phyloP scores from a whole-genome alignment of 2,329 filamentous ascomycete genomes.

The Cordyceps farinosa region DNA sequence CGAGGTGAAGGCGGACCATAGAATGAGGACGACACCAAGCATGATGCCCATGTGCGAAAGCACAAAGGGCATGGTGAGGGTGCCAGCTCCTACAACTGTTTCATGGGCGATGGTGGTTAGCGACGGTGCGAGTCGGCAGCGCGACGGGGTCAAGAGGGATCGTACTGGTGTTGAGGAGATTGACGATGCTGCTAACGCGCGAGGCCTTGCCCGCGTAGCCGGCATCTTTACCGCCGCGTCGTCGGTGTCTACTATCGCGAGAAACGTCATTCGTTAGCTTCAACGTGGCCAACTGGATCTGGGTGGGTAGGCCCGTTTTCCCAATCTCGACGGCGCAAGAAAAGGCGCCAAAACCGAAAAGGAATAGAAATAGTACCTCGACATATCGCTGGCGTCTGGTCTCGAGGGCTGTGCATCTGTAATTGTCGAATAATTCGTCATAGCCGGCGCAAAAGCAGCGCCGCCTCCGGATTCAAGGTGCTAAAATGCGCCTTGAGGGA shows the following conservation, averaged over 20 bases:
- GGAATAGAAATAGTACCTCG: conserved; percentile 36
- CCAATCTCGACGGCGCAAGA: not conserved
- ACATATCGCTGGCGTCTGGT: conserved; percentile 44
- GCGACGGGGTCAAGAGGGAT: not conserved
- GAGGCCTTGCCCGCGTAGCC: conserved; percentile 71
- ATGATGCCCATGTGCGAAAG: conserved; percentile 94
- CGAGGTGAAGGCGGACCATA: conserved; percentile 87
- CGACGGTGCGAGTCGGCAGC: not conserved
- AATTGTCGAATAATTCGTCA: conserved; percentile 55
- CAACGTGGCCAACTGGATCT: conserved; percentile 2
- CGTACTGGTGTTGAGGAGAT: conserved; percentile 92
- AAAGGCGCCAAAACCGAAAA: not conserved
- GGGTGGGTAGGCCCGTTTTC: not conserved
- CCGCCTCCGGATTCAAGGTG: conserved; percentile 19
- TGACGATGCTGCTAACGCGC: conserved; percentile 88
- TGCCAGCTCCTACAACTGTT: conserved; percentile 85
- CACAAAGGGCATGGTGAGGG: conserved; percentile 91
- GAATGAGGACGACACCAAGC: conserved; percentile 75
- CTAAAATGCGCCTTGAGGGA: conserved; percentile 17
- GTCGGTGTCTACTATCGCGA: conserved; percentile 45
- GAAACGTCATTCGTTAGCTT: conserved; percentile 17
- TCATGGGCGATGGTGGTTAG: conserved; percentile 22
- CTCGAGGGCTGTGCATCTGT: conserved; percentile 44
- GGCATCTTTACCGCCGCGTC: conserved; percentile 66
- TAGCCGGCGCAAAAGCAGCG: conserved; percentile 32